phyloP scores from a whole-genome alignment of 2,329 filamentous ascomycete genomes.

The Onygenales sp. region DNA sequence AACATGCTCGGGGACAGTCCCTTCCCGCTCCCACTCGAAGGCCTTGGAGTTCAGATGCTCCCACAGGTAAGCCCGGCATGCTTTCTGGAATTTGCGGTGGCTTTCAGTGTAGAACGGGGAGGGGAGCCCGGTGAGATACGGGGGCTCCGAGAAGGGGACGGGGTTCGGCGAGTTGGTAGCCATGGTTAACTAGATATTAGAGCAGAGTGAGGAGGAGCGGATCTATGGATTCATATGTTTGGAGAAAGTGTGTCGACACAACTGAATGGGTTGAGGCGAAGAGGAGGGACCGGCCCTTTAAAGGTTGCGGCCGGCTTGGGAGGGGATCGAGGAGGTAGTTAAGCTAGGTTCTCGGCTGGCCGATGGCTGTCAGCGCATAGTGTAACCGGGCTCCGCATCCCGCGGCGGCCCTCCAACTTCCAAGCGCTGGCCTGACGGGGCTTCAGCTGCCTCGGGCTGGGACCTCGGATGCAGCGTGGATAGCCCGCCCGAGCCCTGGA shows the following conservation, averaged over 20 bases:
- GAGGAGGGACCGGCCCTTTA: too few species aligned
- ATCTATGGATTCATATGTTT: neutral
- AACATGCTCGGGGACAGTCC: conserved; percentile 53
- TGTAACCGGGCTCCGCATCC: too few species aligned
- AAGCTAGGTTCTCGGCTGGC: too few species aligned
- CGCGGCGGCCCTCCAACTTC: too few species aligned
- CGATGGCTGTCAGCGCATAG: too few species aligned
- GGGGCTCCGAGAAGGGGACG: conserved; percentile 63
- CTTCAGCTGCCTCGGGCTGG: neutral
- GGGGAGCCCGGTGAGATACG: conserved; percentile 60
- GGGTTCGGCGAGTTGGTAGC: conserved; percentile 23
- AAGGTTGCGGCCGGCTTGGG: too few species aligned
- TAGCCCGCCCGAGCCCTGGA: neutral
- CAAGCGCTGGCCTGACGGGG: too few species aligned
- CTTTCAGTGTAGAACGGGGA: conserved; percentile 61
- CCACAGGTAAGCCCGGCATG: conserved; percentile 56
- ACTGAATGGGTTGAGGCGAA: too few species aligned
- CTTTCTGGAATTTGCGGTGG: conserved; percentile 58
- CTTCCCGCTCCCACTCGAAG: conserved; percentile 60
- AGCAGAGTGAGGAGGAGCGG: conserved; percentile 3
- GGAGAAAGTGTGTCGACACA: too few species aligned
- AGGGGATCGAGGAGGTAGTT: too few species aligned
- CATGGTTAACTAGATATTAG: conserved; percentile 14
- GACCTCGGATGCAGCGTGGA: neutral
- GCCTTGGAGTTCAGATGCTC: conserved; percentile 54